These are phyloP conservation scores for Infundibulicybe gibba DNA, from an alignment of 768 basidiomycete species.

Conservation along the genomic window DNA sequence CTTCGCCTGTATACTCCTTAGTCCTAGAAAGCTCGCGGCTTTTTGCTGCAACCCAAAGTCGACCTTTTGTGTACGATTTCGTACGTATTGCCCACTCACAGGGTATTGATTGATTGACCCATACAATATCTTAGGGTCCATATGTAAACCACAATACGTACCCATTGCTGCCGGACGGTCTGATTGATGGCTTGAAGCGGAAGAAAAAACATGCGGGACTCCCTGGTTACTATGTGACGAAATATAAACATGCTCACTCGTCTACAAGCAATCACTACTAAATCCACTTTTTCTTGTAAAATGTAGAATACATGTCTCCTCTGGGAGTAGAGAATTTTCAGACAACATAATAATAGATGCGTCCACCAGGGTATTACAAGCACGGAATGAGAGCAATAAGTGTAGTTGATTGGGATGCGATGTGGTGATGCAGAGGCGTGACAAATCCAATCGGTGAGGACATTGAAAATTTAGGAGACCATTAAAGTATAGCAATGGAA, in stretches of 20 bases:
- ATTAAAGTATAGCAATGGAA: constrained; percentile 5
- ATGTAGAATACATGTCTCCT: not conserved
- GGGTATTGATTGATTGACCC: not conserved
- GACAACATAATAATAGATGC: constrained; percentile 13
- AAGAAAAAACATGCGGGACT: constrained; percentile 29
- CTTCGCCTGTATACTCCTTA: constrained; percentile 74
- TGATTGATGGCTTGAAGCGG: constrained; percentile 25
- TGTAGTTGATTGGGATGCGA: constrained; percentile 12
- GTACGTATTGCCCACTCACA: constrained; percentile 26
- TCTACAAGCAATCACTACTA: constrained; percentile 3
- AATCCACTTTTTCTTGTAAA: not conserved
- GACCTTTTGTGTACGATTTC: constrained; percentile 80
- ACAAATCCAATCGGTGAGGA: constrained; percentile 3
- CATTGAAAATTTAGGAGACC: constrained; percentile 8
- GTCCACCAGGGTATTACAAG: constrained; percentile 13
- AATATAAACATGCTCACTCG: constrained; percentile 24
- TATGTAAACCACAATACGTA: constrained; percentile 56
- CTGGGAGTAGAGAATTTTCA: constrained; percentile 1
- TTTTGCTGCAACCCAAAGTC: constrained; percentile 74
- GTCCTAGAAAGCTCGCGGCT: constrained; percentile 74
- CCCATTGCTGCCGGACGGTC: constrained; percentile 20
- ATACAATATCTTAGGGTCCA: constrained; percentile 40
- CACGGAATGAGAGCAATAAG: constrained; percentile 13
- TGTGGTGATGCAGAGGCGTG: constrained; percentile 6
- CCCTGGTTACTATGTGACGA: constrained; percentile 51